Percentiles rank a stretch among this genome's conserved stretches.
phyloP scores from a whole-genome alignment of 202 grass and related monocot species.

The Carex arenaria region DNA sequence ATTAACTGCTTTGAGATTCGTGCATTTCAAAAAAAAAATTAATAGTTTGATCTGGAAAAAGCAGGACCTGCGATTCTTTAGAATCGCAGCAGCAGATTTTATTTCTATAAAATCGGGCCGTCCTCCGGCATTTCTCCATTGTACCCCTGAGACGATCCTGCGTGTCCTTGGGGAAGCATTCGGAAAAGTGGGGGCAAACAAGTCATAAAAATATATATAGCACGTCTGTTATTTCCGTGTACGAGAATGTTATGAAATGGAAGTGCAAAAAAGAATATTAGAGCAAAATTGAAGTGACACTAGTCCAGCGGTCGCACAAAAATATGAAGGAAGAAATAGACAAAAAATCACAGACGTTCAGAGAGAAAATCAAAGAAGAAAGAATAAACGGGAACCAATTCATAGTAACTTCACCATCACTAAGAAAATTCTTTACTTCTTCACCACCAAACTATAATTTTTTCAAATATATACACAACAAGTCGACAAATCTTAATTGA shows the following conservation, averaged over 20 bases:
- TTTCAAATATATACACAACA: slow-evolving; percentile 28
- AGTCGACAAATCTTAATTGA: slow-evolving; percentile 4
- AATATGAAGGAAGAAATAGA: background rate
- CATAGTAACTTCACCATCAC: background rate
- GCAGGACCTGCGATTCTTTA: too few relatives aligned
- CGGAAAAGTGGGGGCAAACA: background rate
- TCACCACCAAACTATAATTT: slow-evolving; percentile 1
- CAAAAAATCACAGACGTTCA: background rate
- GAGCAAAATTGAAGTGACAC: background rate
- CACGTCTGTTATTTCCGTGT: background rate
- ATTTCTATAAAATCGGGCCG: background rate
- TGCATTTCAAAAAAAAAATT: too few relatives aligned
- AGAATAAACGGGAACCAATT: slow-evolving; percentile 1
- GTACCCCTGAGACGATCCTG: background rate
- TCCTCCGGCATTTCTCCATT: background rate
- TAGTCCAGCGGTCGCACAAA: background rate
- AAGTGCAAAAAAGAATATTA: background rate
- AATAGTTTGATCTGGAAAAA: too few relatives aligned
- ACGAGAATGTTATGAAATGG: background rate
- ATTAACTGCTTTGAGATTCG: too few relatives aligned
- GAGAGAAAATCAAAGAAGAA: background rate
- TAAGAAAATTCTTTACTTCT: slow-evolving; percentile 20
- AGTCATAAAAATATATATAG: background rate
- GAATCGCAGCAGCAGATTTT: too few relatives aligned
- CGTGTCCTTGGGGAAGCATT: background rate